Percentiles rank a stretch among this genome's conserved stretches.
These are phyloP conservation scores for Aspergillus mulundensis DNA, from an alignment of 495 filamentous ascomycete species.

Conservation along the genomic window DNA sequence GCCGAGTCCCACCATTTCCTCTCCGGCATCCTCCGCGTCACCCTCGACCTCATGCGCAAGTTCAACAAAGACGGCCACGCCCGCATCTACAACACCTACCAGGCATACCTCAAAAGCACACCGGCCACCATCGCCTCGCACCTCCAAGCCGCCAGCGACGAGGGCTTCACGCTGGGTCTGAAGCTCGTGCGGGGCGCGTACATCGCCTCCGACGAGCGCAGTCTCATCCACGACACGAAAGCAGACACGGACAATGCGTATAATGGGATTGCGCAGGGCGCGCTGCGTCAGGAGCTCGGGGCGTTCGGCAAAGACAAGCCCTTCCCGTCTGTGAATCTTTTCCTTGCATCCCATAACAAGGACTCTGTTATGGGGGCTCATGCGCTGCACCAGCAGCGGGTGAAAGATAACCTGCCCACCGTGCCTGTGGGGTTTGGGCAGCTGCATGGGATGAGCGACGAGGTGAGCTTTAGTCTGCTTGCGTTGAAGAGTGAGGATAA, in stretches of 20 bases:
- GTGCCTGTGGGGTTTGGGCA: slow-evolving; percentile 50
- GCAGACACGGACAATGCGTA: slow-evolving; percentile 46
- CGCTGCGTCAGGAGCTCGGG: slow-evolving; percentile 27
- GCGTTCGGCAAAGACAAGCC: slow-evolving; percentile 34
- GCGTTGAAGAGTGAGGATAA: slow-evolving; percentile 34
- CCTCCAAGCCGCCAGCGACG: slow-evolving; percentile 54
- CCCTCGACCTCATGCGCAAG: slow-evolving; percentile 67
- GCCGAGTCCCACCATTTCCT: slow-evolving; percentile 79
- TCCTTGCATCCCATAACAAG: slow-evolving; percentile 44
- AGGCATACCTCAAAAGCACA: slow-evolving; percentile 74
- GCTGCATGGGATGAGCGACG: slow-evolving; percentile 81
- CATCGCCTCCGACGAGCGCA: slow-evolving; percentile 62
- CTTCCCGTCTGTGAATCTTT: slow-evolving; percentile 36
- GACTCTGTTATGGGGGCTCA: slow-evolving; percentile 32
- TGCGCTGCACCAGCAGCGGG: slow-evolving; percentile 29
- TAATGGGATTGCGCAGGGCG: slow-evolving; percentile 50
- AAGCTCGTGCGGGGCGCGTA: slow-evolving; percentile 92
- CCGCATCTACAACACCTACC: slow-evolving; percentile 68
- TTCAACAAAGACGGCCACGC: slow-evolving; percentile 61
- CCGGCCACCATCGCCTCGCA: slow-evolving; percentile 58
- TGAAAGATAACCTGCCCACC: slow-evolving; percentile 26
- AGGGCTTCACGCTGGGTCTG: slow-evolving; percentile 65
- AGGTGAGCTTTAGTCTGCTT: slow-evolving; percentile 53
- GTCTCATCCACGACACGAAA: slow-evolving; percentile 58
- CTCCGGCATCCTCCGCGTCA: slow-evolving; percentile 72